A percentile compares a stretch with the other conserved stretches of the same genome.
Evolutionary conservation across 495 filamentous ascomycete species (phyloP).

Genomic region (Trichoderma asperelloides): DNA sequence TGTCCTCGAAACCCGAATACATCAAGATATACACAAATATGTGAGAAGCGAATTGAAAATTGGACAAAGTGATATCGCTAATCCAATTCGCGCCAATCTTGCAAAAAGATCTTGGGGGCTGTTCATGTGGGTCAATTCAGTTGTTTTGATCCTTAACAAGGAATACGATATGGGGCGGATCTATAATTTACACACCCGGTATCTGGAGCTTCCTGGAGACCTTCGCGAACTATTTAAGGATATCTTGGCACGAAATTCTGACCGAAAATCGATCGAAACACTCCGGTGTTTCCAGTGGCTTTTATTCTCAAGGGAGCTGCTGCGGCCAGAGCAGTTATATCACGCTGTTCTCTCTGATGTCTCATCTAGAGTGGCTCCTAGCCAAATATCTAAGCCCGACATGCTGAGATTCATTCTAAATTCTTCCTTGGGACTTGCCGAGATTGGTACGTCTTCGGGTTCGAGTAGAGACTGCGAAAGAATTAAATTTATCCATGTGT

Average conservation of each 20-base stretch:
- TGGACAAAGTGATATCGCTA: background rate
- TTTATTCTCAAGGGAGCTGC: constrained; percentile 22
- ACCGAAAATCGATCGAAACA: constrained; percentile 13
- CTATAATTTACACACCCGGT: constrained; percentile 15
- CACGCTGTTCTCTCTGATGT: constrained; percentile 18
- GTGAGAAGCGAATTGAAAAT: constrained; percentile 6
- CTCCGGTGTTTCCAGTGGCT: constrained; percentile 31
- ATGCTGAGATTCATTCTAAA: constrained; percentile 22
- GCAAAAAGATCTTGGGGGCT: constrained; percentile 27
- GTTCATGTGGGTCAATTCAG: constrained; percentile 35
- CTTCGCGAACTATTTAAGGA: constrained; percentile 27
- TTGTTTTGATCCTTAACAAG: constrained; percentile 29
- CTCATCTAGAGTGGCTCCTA: background rate
- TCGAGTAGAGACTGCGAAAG: constrained; percentile 9
- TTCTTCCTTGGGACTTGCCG: constrained; percentile 25
- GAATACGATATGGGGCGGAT: constrained; percentile 23
- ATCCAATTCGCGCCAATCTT: constrained; percentile 17
- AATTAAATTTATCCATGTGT: constrained; percentile 45
- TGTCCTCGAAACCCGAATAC: constrained; percentile 17
- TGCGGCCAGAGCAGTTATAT: constrained; percentile 25
- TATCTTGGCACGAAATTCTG: constrained; percentile 25
- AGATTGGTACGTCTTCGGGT: constrained; percentile 17
- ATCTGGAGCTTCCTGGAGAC: constrained; percentile 25
- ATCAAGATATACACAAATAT: constrained; percentile 11
- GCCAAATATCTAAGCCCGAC: background rate